phyloP scores from a whole-genome alignment of 1,284 basidiomycete genomes.

The Nidula niveotomentosa region DNA sequence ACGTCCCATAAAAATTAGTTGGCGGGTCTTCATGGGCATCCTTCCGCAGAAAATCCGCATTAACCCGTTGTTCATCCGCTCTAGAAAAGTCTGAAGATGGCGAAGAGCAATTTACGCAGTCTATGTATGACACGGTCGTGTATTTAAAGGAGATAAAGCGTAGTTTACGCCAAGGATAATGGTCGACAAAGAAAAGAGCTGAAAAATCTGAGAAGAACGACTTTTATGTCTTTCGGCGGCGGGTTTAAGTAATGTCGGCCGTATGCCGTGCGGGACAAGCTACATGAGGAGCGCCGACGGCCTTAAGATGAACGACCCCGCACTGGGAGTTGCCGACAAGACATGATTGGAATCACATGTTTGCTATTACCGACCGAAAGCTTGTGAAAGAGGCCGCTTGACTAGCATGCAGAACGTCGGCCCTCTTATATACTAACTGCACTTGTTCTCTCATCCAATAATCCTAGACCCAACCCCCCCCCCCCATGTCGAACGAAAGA shows the following conservation, averaged over 20 bases:
- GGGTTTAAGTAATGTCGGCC: background rate
- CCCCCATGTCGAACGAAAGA: conserved; percentile 59
- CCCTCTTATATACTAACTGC: conserved; percentile 21
- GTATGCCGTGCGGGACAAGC: conserved; percentile 1
- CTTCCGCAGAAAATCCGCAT: conserved; percentile 21
- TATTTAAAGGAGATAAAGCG: conserved; percentile 15
- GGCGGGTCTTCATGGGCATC: background rate
- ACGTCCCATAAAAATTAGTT: conserved; percentile 1
- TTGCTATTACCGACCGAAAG: conserved; percentile 17
- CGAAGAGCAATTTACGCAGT: background rate
- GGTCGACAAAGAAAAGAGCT: background rate
- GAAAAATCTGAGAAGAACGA: conserved; percentile 4
- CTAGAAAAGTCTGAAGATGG: conserved; percentile 1
- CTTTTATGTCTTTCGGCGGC: background rate
- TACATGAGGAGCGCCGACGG: conserved; percentile 24
- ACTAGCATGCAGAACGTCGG: conserved; percentile 11
- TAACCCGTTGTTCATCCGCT: conserved; percentile 1
- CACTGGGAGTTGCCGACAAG: conserved; percentile 21
- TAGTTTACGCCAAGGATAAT: conserved; percentile 2
- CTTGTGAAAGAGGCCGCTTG: conserved; percentile 14
- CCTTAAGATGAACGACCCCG: conserved; percentile 14
- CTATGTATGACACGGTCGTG: background rate
- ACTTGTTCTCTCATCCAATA: conserved; percentile 2
- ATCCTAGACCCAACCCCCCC: background rate
- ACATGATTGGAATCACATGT: conserved; percentile 35